These are phyloP conservation scores for Pseudozyma hubeiensis DNA, from an alignment of 1,284 basidiomycete species.

Conservation along the genomic window DNA sequence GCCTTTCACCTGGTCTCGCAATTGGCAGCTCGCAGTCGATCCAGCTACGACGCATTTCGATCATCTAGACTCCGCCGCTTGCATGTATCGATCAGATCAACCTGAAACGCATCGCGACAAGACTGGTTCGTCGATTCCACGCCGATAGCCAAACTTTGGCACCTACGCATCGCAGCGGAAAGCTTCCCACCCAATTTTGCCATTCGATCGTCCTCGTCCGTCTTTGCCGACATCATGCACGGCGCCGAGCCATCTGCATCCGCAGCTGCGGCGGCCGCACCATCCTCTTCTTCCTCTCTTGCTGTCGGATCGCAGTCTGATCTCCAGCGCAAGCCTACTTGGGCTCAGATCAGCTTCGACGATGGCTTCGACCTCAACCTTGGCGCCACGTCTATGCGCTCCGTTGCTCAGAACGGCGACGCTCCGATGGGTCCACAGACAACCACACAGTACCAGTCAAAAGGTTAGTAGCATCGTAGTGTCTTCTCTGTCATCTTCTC, in stretches of 20 bases:
- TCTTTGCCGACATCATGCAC: constrained; percentile 13
- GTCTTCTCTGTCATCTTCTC: not conserved
- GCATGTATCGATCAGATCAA: not conserved
- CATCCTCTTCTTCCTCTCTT: constrained; percentile 8
- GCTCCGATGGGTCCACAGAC: not conserved
- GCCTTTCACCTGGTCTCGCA: too few species aligned
- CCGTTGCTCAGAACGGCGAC: not conserved
- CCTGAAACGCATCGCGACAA: not conserved
- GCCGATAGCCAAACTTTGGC: constrained; percentile 5
- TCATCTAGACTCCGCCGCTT: not conserved
- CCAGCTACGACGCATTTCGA: not conserved
- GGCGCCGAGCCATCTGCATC: constrained; percentile 9
- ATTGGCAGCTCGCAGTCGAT: too few species aligned
- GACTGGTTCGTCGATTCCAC: not conserved
- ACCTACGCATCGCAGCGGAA: not conserved
- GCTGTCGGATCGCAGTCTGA: constrained; percentile 9
- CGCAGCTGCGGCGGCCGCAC: not conserved
- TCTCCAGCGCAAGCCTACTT: constrained; percentile 41
- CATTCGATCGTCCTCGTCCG: not conserved
- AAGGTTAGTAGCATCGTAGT: constrained; percentile 12
- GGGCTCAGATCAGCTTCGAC: constrained; percentile 47
- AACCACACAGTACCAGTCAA: constrained; percentile 1
- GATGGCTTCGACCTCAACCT: constrained; percentile 48
- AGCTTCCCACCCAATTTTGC: not conserved
- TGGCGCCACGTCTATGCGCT: constrained; percentile 15